Base-by-base conservation (phyloP, 352 stramenopile species). In the Globisporangium uncinulatum region DNA sequence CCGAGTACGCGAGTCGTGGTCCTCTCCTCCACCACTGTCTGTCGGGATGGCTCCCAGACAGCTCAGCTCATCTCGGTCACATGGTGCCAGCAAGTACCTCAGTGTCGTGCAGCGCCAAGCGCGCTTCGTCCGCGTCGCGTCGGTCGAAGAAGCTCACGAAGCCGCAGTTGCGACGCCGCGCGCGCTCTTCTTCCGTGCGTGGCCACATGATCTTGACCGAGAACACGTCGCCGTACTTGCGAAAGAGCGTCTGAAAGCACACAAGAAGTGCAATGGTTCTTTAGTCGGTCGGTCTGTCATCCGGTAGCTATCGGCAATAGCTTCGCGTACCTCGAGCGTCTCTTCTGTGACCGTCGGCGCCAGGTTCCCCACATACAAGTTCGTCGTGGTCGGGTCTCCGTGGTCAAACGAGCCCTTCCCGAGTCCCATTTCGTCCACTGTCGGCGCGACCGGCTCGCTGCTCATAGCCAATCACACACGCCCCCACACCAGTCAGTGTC, bases 121-220 rank as follows among this genome's bases (percentile, higher is more conserved):
- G 79, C 6, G 90, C 90, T n/a, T 90, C 72, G 24, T 96, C 89
- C 9, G 90, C 90, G 56, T 96, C 81, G 20, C 65, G 46, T 14
- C 89, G 74, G 44, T 87, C 62, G 65, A 86, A 90, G 60, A 98
- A 99, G 65, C 87, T 98, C 24, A 99, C 94, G 76, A 99, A 99
- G 31, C 89, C 95, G 24, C 86, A 96, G 63, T 98, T 97, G 13
- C 93, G 78, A 48, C 83, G 87, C 37, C 94, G 83, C 17, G 70
- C 67, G 49, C 87, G 70, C 69, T 99, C 96, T 66, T 98, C 94
- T 41, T 96, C 82, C 0, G 86, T 97, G 29, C 96, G 79, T n/a
- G 96, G 95, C 95, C 95, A 99, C 96, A 99, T 99, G 67, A 99
- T 97, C 69, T 99, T 99, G 42, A 99, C 82, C 39, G 88, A 98